Conservation (phyloP, 2,329 filamentous ascomycete species). For the Epichloe brachyelytri region DNA sequence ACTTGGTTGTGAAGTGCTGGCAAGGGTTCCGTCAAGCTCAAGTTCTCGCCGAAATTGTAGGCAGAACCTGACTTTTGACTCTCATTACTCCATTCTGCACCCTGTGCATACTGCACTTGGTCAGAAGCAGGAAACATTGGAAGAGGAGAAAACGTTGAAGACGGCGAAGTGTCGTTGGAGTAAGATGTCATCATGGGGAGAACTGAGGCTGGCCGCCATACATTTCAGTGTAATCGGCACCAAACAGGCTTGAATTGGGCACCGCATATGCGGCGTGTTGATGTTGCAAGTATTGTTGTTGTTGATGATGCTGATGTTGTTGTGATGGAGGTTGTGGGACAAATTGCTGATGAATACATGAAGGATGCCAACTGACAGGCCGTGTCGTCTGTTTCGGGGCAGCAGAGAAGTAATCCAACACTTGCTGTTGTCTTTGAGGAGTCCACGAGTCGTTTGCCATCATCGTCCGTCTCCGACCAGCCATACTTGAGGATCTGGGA, state of each 20-base stretch:
- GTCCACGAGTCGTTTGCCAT: conserved; percentile 34
- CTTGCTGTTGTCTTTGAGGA: conserved; percentile 33
- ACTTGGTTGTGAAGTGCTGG: conserved; percentile 11
- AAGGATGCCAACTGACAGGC: conserved; percentile 60
- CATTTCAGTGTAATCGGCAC: conserved; percentile 27
- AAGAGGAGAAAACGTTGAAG: conserved; percentile 40
- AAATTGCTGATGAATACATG: conserved; percentile 25
- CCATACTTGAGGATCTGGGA: conserved; percentile 39
- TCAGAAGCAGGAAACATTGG: conserved; percentile 28
- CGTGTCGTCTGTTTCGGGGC: conserved; percentile 9
- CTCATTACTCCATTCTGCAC: conserved; percentile 26
- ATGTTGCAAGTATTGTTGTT: conserved; percentile 19
- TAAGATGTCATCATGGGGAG: conserved; percentile 40
- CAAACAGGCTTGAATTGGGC: conserved; percentile 21
- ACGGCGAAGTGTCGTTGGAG: conserved; percentile 46
- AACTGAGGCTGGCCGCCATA: conserved; percentile 29
- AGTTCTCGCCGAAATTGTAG: conserved; percentile 13
- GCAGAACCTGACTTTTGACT: conserved; percentile 17
- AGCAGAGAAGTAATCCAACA: conserved; percentile 22
- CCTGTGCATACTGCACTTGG: conserved; percentile 26
- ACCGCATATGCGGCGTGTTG: conserved; percentile 26
- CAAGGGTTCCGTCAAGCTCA: conserved; percentile 18
- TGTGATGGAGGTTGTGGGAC: neutral
- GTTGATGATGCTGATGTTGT: neutral
- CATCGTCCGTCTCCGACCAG: conserved; percentile 42